Evolutionary conservation across 2,329 filamentous ascomycete species (phyloP).

Genomic region (Sporothrix phasma): DNA sequence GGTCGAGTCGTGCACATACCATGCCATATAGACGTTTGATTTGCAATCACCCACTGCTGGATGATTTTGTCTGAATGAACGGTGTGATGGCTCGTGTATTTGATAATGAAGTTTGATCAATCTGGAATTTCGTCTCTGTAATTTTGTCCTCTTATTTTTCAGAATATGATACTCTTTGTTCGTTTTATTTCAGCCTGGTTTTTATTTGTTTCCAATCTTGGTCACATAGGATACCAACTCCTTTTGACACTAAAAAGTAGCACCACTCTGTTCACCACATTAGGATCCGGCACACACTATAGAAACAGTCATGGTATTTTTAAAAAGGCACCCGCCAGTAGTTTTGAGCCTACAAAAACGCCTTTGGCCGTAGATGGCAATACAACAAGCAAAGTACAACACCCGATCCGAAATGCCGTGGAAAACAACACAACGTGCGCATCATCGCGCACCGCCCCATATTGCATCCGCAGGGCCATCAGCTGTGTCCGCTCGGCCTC

Average conservation of each 20-base stretch:
- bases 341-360: not conserved
- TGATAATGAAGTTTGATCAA: no score
- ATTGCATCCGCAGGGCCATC: constrained; percentile 51
- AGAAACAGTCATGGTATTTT: not conserved
- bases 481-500: constrained; percentile 71
- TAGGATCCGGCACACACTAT: not conserved
- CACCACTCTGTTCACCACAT: no score
- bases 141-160: no score
- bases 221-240: no score
- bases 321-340: not conserved
- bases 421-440: not conserved
- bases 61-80: no score
- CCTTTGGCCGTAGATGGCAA: not conserved
- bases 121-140: no score
- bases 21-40: not conserved
- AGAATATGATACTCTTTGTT: no score
- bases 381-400: not conserved
- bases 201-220: no score
- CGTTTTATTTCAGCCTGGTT: no score
- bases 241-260: no score
- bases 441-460: constrained; percentile 12
- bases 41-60: no score
- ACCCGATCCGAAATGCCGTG: not conserved
- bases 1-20: not conserved
- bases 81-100: no score